Base-by-base conservation (phyloP, 2,329 filamentous ascomycete species). In the Claviceps fusiformis region DNA sequence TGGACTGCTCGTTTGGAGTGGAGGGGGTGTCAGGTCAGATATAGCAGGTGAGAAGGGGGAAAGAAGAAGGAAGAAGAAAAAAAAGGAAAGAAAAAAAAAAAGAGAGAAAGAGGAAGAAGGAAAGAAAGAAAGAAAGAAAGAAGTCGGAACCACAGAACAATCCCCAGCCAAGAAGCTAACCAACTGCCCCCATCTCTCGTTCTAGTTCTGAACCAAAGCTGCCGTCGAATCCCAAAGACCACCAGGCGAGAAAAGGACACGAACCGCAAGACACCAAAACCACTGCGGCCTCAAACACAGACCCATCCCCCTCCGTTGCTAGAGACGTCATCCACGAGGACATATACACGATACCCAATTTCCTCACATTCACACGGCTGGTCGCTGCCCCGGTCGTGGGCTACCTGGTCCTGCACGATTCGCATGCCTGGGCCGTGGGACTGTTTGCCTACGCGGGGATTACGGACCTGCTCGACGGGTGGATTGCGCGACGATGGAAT, bases 271-370 rank as follows among this genome's bases (percentile, higher is more conserved):
- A 15, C 37, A 37, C 8, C 50, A 5, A 24, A 33, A 31, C 33
- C 50, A 31, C 10, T 15, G n/a, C 50, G 9, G 39, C 19, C 15
- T 37, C 33, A 13, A 31, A 15, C 9, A 24, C 45, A 9, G 54
- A 54, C 17, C 7, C 51, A 39, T 19, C 31, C 31, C 8, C 31
- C 5, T 17, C 31, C 8, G 37, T 6, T 11, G 37, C 53, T 9
- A 27, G 46, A 49, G 52, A 45, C 3, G 51, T 47, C 41, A 24
- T 68, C 9, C 88, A 85, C 67, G 93, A 98, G 71, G 90, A 98
- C 66, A 95, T 98, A 65, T 96, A 95, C 74, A 98, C 89, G 41
- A 67, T 98, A n/a, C 93, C 93, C 45, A 98, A 98, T 67, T 77
- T 95, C 58, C 79, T 98, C 54, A 98, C 93, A 1, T 84, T 92